Conservation (phyloP, 1,284 basidiomycete genomes). For the Tilletia walkeri region DNA sequence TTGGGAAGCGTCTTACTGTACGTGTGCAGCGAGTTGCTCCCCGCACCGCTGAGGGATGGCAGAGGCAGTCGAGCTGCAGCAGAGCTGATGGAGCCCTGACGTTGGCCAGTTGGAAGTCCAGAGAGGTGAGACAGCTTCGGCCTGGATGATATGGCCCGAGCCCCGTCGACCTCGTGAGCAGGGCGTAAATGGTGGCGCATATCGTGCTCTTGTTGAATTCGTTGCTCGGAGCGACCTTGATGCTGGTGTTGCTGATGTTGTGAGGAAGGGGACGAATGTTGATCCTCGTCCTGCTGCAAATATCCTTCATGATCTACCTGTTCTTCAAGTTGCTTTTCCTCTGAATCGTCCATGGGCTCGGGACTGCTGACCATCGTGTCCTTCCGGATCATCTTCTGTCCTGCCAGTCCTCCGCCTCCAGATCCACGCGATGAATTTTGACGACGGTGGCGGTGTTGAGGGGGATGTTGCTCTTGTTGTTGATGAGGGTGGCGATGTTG, state of each 20-base stretch:
- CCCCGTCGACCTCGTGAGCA: too few species aligned
- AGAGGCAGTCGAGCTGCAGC: constrained; percentile 10
- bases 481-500: not conserved
- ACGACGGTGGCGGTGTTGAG: not conserved
- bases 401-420: not conserved
- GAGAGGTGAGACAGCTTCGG: too few species aligned
- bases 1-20: constrained; percentile 13
- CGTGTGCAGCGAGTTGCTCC: not conserved
- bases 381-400: constrained; percentile 10
- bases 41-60: not conserved
- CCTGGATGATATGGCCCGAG: too few species aligned
- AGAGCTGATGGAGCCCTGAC: not conserved
- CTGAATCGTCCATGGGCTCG: not conserved
- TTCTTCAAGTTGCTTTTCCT: not conserved
- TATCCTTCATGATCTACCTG: constrained; percentile 9
- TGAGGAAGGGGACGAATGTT: too few species aligned
- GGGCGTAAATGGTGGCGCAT: too few species aligned
- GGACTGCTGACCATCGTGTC: constrained; percentile 7
- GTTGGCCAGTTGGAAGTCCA: too few species aligned
- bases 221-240: too few species aligned
- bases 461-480: not conserved
- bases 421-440: not conserved
- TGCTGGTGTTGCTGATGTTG: too few species aligned
- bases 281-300: not conserved
- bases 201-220: too few species aligned